phyloP scores from a whole-genome alignment of 106 monocot genomes.

The Dendrobium chrysotoxum region DNA sequence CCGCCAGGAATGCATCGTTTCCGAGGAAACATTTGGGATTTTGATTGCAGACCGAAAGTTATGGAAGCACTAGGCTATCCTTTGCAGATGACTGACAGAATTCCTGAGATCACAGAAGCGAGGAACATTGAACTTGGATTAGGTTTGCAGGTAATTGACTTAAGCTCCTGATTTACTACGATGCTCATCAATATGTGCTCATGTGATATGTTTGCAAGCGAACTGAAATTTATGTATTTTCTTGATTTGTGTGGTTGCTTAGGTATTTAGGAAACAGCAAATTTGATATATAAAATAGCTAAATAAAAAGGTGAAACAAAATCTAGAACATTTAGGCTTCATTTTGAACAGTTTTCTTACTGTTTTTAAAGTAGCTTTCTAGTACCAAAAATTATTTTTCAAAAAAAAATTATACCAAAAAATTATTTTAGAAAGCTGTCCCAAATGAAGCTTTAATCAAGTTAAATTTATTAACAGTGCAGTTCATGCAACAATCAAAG shows the following conservation, averaged over 20 bases:
- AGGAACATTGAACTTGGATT: conserved; percentile 97
- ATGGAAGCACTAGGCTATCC: conserved; percentile 79
- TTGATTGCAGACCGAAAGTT: conserved; percentile 73
- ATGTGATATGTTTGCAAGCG: not conserved
- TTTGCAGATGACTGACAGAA: conserved; percentile 62
- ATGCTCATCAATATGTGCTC: not conserved
- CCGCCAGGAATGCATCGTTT: conserved; percentile 99
- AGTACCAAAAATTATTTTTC: no score
- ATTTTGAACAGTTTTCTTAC: no score
- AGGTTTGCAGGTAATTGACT: conserved; percentile 74
- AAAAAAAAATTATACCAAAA: no score
- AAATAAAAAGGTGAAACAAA: not conserved
- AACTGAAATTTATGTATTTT: not conserved
- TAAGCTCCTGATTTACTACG: not conserved
- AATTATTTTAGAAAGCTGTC: no score
- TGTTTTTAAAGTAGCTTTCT: no score
- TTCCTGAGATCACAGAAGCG: conserved; percentile 92
- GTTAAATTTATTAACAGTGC: not conserved
- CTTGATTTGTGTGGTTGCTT: not conserved
- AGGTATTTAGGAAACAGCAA: not conserved
- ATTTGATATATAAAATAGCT: not conserved
- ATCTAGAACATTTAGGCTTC: not conserved
- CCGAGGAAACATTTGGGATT: conserved; percentile 93
- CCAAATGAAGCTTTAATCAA: not conserved
- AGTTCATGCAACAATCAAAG: not conserved